These are phyloP conservation scores for Pezicula radicicola DNA, from an alignment of 2,329 filamentous ascomycete genomes.

Conservation along the genomic window DNA sequence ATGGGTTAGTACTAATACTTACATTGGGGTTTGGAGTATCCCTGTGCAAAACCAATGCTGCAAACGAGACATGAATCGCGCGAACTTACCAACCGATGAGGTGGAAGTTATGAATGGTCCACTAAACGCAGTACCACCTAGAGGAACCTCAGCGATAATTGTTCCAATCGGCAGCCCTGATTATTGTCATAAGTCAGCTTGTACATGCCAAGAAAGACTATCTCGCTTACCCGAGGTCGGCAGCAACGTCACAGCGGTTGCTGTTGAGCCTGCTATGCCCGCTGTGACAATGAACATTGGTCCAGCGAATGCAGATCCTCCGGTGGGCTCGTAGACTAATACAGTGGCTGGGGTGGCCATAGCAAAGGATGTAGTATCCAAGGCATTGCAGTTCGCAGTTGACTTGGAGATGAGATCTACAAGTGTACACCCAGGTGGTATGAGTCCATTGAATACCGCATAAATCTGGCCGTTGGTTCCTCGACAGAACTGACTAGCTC, in stretches of 20 bases:
- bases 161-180: background rate
- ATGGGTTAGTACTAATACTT: no score
- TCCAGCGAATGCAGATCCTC: background rate
- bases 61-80: background rate
- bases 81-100: background rate
- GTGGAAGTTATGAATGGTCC: background rate
- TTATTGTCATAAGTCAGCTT: no score
- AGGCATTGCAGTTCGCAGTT: background rate
- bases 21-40: background rate
- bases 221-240: background rate
- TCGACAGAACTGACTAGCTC: background rate
- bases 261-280: background rate
- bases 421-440: background rate
- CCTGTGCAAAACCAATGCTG: constrained; percentile 5
- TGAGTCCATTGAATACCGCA: background rate
- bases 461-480: background rate
- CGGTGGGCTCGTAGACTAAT: background rate
- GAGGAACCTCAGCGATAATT: background rate
- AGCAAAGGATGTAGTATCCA: background rate
- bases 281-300: background rate
- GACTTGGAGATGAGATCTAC: background rate
- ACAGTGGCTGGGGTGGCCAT: background rate
- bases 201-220: no score
- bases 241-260: background rate
- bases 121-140: background rate